A percentile compares a stretch with the other conserved stretches of the same genome.
These are phyloP conservation scores for Rhodotorula taiwanensis DNA, from an alignment of 768 basidiomycete species.

Conservation along the genomic window DNA sequence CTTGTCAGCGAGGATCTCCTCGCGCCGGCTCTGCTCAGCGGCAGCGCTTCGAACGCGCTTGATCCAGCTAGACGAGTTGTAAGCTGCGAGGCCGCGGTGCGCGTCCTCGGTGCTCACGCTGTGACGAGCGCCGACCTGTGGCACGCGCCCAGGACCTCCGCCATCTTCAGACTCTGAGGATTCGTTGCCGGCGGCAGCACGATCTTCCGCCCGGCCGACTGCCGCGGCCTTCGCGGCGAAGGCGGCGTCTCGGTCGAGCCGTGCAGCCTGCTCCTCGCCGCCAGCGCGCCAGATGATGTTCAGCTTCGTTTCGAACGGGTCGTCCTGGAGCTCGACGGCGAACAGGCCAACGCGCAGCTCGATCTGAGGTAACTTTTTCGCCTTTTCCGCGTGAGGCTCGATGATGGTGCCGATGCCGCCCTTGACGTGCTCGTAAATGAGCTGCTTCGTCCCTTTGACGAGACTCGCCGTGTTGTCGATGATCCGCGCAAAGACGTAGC, in stretches of 20 bases:
- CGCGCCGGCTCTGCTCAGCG: slow-evolving; percentile 51
- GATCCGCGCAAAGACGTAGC: slow-evolving; percentile 67
- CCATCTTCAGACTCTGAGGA: too few species aligned
- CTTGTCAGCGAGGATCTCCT: slow-evolving; percentile 52
- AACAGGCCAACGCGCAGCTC: slow-evolving; percentile 57
- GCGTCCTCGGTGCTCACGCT: slow-evolving; percentile 68
- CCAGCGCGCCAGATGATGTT: slow-evolving; percentile 70
- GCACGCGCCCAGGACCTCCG: neutral
- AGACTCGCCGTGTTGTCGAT: slow-evolving; percentile 63
- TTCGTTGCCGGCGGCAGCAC: neutral
- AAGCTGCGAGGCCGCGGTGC: slow-evolving; percentile 58
- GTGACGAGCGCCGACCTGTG: slow-evolving; percentile 57
- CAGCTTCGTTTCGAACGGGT: slow-evolving; percentile 70
- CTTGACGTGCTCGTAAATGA: slow-evolving; percentile 54
- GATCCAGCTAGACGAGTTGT: slow-evolving; percentile 69
- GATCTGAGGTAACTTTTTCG: slow-evolving; percentile 65
- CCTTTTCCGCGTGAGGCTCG: slow-evolving; percentile 62
- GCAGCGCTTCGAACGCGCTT: slow-evolving; percentile 53
- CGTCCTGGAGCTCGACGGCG: slow-evolving; percentile 72
- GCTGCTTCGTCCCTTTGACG: slow-evolving; percentile 66
- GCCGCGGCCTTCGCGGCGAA: slow-evolving; percentile 71
- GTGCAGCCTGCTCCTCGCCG: slow-evolving; percentile 59
- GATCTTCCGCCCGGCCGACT: slow-evolving; percentile 47
- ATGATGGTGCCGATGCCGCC: slow-evolving; percentile 55
- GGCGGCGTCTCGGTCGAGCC: slow-evolving; percentile 69